Conservation (phyloP, 805 yeast species). For the Cyberlindnera japonica region DNA sequence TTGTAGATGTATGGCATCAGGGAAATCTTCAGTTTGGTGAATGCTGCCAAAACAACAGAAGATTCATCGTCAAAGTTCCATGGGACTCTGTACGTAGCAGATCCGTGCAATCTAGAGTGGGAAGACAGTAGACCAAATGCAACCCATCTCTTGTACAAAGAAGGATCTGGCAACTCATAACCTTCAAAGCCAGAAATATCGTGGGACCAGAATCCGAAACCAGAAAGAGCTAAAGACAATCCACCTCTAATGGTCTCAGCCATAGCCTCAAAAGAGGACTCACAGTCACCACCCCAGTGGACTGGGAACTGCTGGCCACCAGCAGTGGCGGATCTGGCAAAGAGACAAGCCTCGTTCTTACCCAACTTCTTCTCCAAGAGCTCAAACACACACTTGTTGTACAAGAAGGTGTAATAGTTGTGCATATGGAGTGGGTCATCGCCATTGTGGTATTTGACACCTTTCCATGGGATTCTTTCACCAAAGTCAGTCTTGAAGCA, state of each 20-base stretch:
- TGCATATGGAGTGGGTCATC: slow-evolving; percentile 18
- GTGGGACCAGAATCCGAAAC: slow-evolving; percentile 26
- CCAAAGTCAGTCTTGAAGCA: slow-evolving; percentile 26
- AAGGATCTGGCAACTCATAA: slow-evolving; percentile 19
- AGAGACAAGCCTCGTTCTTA: slow-evolving; percentile 20
- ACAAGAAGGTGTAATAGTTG: slow-evolving; percentile 22
- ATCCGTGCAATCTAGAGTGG: slow-evolving; percentile 25
- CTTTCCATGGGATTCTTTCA: slow-evolving; percentile 23
- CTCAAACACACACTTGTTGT: slow-evolving; percentile 24
- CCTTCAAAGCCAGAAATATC: slow-evolving; percentile 26
- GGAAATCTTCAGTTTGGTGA: slow-evolving; percentile 22
- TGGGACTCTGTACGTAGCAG: slow-evolving; percentile 23
- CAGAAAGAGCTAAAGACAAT: slow-evolving; percentile 19
- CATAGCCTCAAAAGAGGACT: slow-evolving; percentile 24
- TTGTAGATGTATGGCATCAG: slow-evolving; percentile 24
- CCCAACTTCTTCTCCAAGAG: slow-evolving; percentile 21
- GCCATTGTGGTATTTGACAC: slow-evolving; percentile 17
- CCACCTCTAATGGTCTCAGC: slow-evolving; percentile 26
- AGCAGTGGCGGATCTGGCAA: slow-evolving; percentile 25
- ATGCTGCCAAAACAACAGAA: slow-evolving; percentile 17
- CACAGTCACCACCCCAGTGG: slow-evolving; percentile 28
- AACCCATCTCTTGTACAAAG: slow-evolving; percentile 24
- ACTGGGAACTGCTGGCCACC: slow-evolving; percentile 25
- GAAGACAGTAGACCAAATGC: slow-evolving; percentile 24
- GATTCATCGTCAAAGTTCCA: slow-evolving; percentile 26